A percentile compares a stretch with the other conserved stretches of the same genome.
phyloP scores from a whole-genome alignment of 441 rosid species.

The Adansonia gregorii region DNA sequence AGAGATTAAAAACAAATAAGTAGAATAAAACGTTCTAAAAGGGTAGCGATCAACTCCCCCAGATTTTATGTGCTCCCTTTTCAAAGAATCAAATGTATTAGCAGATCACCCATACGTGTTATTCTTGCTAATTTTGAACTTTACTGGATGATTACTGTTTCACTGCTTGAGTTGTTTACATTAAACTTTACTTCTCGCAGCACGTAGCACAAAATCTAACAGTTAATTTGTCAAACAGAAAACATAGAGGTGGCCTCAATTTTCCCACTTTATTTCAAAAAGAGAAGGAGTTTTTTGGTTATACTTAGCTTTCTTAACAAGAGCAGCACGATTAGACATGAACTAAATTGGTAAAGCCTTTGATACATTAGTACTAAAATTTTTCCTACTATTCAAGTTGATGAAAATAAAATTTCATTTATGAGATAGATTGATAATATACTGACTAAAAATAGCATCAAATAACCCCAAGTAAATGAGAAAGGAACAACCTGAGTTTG shows the following conservation, averaged over 20 bases:
- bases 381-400: neutral
- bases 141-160: neutral
- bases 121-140: neutral
- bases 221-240: neutral
- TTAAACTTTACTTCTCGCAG: neutral
- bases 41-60: neutral
- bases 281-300: neutral
- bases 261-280: constrained; percentile 7
- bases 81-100: constrained; percentile 6
- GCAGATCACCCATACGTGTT: neutral
- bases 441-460: neutral
- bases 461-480: constrained; percentile 19
- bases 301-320: neutral
- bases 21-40: neutral
- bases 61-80: neutral
- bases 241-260: neutral
- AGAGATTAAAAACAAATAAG: neutral
- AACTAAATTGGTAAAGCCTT: constrained; percentile 12
- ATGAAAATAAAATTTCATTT: constrained; percentile 1
- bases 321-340: neutral
- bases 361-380: neutral
- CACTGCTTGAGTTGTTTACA: neutral
- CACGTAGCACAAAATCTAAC: neutral
- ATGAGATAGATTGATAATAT: neutral
- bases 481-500: constrained; percentile 45